phyloP scores from a whole-genome alignment of 805 yeast species.

The Wickerhamiella azymoides region DNA sequence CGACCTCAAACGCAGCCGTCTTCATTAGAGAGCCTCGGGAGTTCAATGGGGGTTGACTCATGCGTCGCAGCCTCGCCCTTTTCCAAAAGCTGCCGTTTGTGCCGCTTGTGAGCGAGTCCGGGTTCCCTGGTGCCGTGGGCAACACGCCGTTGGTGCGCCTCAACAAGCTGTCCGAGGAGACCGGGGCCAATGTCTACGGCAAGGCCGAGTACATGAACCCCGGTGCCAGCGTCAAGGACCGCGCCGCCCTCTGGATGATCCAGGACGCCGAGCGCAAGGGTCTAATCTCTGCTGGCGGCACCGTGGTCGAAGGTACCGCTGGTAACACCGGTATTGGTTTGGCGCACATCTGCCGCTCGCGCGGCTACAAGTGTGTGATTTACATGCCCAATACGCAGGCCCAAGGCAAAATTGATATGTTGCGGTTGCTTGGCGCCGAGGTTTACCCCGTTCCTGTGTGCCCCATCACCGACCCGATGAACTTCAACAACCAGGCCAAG shows the following conservation, averaged over 20 bases:
- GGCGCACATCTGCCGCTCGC: slow-evolving; percentile 62
- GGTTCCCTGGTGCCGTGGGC: slow-evolving; percentile 78
- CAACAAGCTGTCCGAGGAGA: slow-evolving; percentile 38
- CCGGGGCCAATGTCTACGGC: slow-evolving; percentile 67
- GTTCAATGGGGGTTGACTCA: no score
- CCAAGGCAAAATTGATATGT: slow-evolving; percentile 60
- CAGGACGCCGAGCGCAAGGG: slow-evolving; percentile 60
- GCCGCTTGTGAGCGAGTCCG: slow-evolving; percentile 52
- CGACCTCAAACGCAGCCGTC: neutral
- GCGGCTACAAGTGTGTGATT: slow-evolving; percentile 72
- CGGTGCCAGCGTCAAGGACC: slow-evolving; percentile 83
- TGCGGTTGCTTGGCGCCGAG: slow-evolving; percentile 68
- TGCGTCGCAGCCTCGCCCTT: slow-evolving; percentile 3
- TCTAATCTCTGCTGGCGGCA: slow-evolving; percentile 58
- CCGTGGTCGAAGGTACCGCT: slow-evolving; percentile 86
- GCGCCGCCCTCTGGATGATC: slow-evolving; percentile 70
- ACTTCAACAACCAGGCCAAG: slow-evolving; percentile 76
- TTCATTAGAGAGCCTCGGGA: no score
- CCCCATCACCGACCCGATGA: slow-evolving; percentile 65
- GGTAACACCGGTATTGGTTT: slow-evolving; percentile 93
- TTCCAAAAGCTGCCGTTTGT: slow-evolving; percentile 31
- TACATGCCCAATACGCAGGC: slow-evolving; percentile 90
- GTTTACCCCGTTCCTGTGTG: slow-evolving; percentile 83
- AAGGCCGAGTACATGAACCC: slow-evolving; percentile 92
- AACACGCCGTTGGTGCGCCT: slow-evolving; percentile 73